Evolutionary conservation across 495 filamentous ascomycete species (phyloP), one percentile per base, ranked within the genome.

Genomic region (Oidiodendron maius): DNA sequence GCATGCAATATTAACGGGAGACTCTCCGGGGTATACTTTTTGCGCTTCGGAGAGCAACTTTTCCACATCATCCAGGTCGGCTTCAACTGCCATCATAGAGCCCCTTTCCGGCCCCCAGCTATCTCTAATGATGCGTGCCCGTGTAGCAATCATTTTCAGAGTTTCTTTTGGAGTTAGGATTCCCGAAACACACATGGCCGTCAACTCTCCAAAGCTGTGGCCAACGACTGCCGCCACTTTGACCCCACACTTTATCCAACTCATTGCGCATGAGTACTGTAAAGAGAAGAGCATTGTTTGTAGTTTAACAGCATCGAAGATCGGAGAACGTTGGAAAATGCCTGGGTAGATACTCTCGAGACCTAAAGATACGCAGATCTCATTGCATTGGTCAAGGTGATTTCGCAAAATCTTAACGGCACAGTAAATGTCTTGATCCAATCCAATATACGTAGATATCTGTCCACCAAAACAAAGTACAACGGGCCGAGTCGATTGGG

Each of bases 401-500:
- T 42, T 51, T 10, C 66, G 63, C 0, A 77, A 46, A 1, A 78
- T 17, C 0, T 44, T 49, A 1, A 64, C 44, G 0, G 47, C 38
- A 1, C 73, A 53, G 18, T 68, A 76, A 1, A 76, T 6, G 1
- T 45, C 10, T 6, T 57, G 50, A 37, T 71, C 59, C 0, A 80
- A 47, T 0, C 74, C 73, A 0, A 78, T 53, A 18, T 48, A 71
- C 0, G 46, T 68, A 0, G 70, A 72, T 0, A 67, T 56, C 48
- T 82, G 77, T 5, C 75, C 76, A 2, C 77, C 75, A 38, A 82
- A 80, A 50, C 71, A 76, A 0, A 82, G 55, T 2, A 81, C 54
- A 1, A 78, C 63, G 0, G 75, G 69, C 23, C 41, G 47, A 6
- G 63, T 44, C 8, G 52, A 40, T 4, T 41, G 3, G 22, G 42